Conservation (phyloP, 306 rosid species). For the Senna siamea region DNA sequence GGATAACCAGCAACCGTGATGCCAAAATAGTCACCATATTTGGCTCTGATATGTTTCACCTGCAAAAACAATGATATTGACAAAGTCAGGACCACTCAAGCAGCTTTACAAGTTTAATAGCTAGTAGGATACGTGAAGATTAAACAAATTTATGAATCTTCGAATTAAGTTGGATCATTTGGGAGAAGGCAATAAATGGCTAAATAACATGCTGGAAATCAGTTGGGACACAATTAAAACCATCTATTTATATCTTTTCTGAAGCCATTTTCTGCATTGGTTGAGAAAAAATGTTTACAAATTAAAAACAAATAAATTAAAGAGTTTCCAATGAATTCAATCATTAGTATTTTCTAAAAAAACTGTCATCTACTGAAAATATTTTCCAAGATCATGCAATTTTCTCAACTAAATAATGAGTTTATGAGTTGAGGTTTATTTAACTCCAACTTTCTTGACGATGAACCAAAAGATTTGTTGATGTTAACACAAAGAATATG, state of each 20-base stretch:
- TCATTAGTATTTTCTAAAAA: constrained; percentile 10
- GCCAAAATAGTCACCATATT: constrained; percentile 92
- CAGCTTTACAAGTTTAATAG: constrained; percentile 13
- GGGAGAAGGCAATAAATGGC: constrained; percentile 28
- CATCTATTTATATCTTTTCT: background rate
- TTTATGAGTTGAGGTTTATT: background rate
- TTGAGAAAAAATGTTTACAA: background rate
- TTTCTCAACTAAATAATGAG: constrained; percentile 14
- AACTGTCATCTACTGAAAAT: constrained; percentile 4
- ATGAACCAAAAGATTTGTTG: background rate
- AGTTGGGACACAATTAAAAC: background rate
- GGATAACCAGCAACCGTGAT: constrained; percentile 98
- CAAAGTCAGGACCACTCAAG: constrained; percentile 28
- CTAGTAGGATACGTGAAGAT: background rate
- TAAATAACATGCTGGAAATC: constrained; percentile 1
- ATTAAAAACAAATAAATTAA: background rate
- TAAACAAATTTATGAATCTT: constrained; percentile 24
- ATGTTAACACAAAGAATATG: constrained; percentile 1
- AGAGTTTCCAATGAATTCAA: background rate
- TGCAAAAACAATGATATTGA: constrained; percentile 36
- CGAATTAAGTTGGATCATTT: constrained; percentile 20
- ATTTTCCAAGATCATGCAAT: constrained; percentile 3
- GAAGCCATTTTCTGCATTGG: background rate
- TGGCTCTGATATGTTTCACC: constrained; percentile 82
- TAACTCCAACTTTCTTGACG: background rate